Conservation (phyloP, 768 basidiomycete genomes). For the Paxillus ammoniavirescens region DNA sequence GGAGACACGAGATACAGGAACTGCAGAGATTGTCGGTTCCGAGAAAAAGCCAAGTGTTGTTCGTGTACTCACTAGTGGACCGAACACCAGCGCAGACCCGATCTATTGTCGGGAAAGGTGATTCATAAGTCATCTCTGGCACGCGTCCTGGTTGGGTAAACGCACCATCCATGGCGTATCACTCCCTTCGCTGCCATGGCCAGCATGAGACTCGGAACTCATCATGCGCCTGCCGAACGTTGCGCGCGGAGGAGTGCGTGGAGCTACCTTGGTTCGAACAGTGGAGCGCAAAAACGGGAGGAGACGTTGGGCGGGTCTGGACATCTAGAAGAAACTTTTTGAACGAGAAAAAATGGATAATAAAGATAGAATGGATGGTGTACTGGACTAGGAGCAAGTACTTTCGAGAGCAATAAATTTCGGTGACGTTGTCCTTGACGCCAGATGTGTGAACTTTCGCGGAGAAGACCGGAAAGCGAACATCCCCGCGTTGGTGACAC, state of each 20-base stretch:
- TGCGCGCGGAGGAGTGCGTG: slow-evolving; percentile 13
- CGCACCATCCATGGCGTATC: slow-evolving; percentile 32
- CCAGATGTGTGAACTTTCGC: slow-evolving; percentile 25
- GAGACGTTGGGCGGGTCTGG: slow-evolving; percentile 17
- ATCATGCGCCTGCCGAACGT: slow-evolving; percentile 22
- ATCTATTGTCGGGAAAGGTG: slow-evolving; percentile 13
- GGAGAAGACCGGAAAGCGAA: slow-evolving; percentile 24
- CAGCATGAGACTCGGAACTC: slow-evolving; percentile 24
- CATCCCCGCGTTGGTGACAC: not conserved
- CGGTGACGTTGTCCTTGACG: slow-evolving; percentile 23
- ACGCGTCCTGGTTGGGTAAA: not conserved
- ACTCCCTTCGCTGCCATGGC: slow-evolving; percentile 11
- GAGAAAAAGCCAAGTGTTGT: not conserved
- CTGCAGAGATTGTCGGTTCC: slow-evolving; percentile 8
- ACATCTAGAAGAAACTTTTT: slow-evolving; percentile 13
- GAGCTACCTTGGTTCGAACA: slow-evolving; percentile 6
- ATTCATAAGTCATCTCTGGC: not conserved
- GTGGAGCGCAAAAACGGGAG: slow-evolving; percentile 17
- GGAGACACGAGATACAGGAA: slow-evolving; percentile 32
- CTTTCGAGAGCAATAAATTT: slow-evolving; percentile 18
- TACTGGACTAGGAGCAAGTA: not conserved
- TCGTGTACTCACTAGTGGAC: slow-evolving; percentile 25
- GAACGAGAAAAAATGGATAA: slow-evolving; percentile 11
- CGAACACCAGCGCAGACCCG: slow-evolving; percentile 32
- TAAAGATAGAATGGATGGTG: slow-evolving; percentile 1